Evolutionary conservation across 176 grass and related monocot species (phyloP).

Genomic region (Luzula sylvatica): DNA sequence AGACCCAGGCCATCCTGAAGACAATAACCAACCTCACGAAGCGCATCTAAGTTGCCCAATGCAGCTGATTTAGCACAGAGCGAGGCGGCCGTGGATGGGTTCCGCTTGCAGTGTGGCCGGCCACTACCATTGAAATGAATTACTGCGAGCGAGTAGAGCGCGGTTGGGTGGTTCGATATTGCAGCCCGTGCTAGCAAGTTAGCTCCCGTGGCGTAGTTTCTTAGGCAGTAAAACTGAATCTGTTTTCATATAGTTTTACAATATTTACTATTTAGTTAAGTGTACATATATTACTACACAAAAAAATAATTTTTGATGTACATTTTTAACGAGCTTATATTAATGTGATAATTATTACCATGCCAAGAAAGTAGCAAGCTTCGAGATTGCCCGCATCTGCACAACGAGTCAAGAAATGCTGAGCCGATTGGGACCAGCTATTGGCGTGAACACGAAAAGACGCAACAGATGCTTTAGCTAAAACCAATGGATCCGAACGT

Average conservation of each 20-base stretch:
- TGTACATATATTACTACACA: neutral
- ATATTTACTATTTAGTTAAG: neutral
- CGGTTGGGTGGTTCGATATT: slow-evolving; percentile 26
- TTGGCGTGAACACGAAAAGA: slow-evolving; percentile 20
- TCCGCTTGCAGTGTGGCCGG: slow-evolving; percentile 32
- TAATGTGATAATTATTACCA: slow-evolving; percentile 27
- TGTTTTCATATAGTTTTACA: neutral
- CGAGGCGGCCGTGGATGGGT: slow-evolving; percentile 41
- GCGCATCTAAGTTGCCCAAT: slow-evolving; percentile 51
- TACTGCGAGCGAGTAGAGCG: slow-evolving; percentile 55
- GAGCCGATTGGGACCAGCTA: slow-evolving; percentile 38
- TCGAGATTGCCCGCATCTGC: slow-evolving; percentile 50
- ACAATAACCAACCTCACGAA: slow-evolving; percentile 72
- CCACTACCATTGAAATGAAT: slow-evolving; percentile 77
- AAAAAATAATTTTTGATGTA: slow-evolving; percentile 4
- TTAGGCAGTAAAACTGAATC: slow-evolving; percentile 59
- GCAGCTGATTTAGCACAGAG: slow-evolving; percentile 51
- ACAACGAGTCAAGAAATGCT: slow-evolving; percentile 46
- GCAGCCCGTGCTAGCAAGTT: slow-evolving; percentile 45
- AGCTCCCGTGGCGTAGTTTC: slow-evolving; percentile 23
- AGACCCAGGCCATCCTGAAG: slow-evolving; percentile 63
- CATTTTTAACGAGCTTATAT: neutral
- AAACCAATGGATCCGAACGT: slow-evolving; percentile 20
- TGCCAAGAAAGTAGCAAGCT: slow-evolving; percentile 67
- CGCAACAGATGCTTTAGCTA: slow-evolving; percentile 30